A percentile compares a stretch with the other conserved stretches of the same genome.
Evolutionary conservation across 192 early-diverging fungal species (phyloP).

Genomic region (Chytriomyces sp.): DNA sequence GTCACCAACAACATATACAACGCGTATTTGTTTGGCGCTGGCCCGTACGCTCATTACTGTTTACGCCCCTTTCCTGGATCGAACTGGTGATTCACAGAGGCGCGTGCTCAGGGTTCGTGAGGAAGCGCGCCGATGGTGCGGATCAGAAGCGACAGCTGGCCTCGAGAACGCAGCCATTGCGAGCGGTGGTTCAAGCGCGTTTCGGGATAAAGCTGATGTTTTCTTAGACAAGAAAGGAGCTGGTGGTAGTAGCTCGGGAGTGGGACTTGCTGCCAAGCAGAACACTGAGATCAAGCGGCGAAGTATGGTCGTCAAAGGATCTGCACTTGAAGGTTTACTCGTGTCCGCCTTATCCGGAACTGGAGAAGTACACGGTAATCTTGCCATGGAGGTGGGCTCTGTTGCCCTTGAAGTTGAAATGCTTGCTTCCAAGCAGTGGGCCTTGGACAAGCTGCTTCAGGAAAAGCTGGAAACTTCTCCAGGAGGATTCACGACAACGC

Average conservation of each 20-base stretch:
- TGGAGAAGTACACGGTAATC: constrained; percentile 20
- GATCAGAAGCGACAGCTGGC: constrained; percentile 1
- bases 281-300: not conserved
- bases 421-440: not conserved
- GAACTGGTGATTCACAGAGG: not conserved
- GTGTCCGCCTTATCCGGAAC: constrained; percentile 12
- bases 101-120: constrained; percentile 2
- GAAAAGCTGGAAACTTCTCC: not conserved
- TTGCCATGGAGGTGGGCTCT: constrained; percentile 11
- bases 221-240: no score
- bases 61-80: not conserved
- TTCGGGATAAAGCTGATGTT: not conserved
- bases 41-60: not conserved
- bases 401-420: constrained; percentile 10
- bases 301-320: constrained; percentile 9
- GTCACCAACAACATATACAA: not conserved
- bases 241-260: no score
- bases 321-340: constrained; percentile 1
- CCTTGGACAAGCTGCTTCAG: not conserved
- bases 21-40: constrained; percentile 2
- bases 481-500: not conserved
- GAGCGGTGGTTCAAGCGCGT: constrained; percentile 3
- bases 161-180: constrained; percentile 11
- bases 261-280: not conserved
- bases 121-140: not conserved